phyloP scores from a whole-genome alignment of 345 rosid species.

The Kernera saxatilis region DNA sequence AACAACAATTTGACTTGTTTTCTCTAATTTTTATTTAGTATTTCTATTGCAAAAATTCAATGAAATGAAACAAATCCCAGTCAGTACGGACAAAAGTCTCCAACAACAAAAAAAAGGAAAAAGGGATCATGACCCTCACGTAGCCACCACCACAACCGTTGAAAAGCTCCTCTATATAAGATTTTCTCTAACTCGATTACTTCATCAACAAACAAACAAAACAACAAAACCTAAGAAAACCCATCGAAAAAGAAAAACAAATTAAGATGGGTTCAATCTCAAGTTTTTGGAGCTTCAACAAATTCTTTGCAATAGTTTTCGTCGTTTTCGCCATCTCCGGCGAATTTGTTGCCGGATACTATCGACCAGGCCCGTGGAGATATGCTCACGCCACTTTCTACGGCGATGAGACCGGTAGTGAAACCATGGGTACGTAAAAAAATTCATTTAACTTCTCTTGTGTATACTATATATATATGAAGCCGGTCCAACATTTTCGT shows the following conservation, averaged over 20 bases:
- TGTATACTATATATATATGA: background rate
- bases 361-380: constrained; percentile 49
- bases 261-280: constrained; percentile 8
- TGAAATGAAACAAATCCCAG: constrained; percentile 17
- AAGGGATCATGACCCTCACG: constrained; percentile 24
- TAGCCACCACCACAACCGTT: constrained; percentile 23
- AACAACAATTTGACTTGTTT: constrained; percentile 26
- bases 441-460: background rate
- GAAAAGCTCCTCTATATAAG: constrained; percentile 15
- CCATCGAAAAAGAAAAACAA: background rate
- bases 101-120: background rate
- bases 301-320: constrained; percentile 20
- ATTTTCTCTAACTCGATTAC: background rate
- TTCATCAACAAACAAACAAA: constrained; percentile 15
- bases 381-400: constrained; percentile 66
- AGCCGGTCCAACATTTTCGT: background rate
- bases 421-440: constrained; percentile 48
- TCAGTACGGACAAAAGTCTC: constrained; percentile 26
- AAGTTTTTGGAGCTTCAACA: constrained; percentile 41
- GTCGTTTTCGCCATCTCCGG: constrained; percentile 21
- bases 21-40: background rate
- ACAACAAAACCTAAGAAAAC: background rate
- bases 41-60: background rate
- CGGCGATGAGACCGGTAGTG: constrained; percentile 60
- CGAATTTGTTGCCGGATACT: constrained; percentile 25